A percentile compares a stretch with the other conserved stretches of the same genome.
phyloP scores from a whole-genome alignment of 2,329 filamentous ascomycete species.

The Salinomyces thailandicus region DNA sequence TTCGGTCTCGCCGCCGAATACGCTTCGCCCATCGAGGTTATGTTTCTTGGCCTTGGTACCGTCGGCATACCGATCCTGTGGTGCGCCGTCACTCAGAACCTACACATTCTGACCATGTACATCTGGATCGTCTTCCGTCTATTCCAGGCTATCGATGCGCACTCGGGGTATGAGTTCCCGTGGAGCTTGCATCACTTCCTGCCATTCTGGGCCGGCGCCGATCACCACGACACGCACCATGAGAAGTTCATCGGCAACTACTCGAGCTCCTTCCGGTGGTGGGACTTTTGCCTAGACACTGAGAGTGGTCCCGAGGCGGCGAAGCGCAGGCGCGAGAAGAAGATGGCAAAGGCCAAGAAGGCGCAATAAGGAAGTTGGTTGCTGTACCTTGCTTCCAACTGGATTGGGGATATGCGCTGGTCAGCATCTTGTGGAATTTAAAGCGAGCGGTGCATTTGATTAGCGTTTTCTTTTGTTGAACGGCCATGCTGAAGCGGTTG shows the following conservation, averaged over 20 bases:
- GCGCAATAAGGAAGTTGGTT: constrained; percentile 50
- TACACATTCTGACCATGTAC: constrained; percentile 98
- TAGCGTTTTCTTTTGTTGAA: too few species aligned
- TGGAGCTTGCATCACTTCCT: constrained; percentile 94
- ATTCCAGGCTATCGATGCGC: constrained; percentile 95
- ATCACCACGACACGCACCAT: constrained; percentile 95
- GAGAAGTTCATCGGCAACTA: constrained; percentile 99
- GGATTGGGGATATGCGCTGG: too few species aligned
- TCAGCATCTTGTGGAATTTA: too few species aligned
- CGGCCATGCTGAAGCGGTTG: too few species aligned
- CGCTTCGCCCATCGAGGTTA: constrained; percentile 92
- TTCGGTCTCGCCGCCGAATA: constrained; percentile 97
- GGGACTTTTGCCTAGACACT: constrained; percentile 89
- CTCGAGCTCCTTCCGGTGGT: constrained; percentile 96
- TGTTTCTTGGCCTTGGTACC: constrained; percentile 81
- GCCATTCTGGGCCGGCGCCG: constrained; percentile 94
- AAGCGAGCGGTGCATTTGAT: background rate
- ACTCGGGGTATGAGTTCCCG: constrained; percentile 96
- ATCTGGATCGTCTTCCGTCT: constrained; percentile 85
- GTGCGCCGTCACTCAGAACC: constrained; percentile 69
- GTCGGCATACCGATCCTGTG: constrained; percentile 75
- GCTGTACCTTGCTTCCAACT: too few species aligned
- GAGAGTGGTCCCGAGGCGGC: constrained; percentile 82
- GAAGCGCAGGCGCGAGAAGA: constrained; percentile 71
- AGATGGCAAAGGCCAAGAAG: constrained; percentile 62